Evolutionary conservation across 441 rosid species (phyloP), one percentile per base, ranked within the genome.

Genomic region (Populus hybrid): DNA sequence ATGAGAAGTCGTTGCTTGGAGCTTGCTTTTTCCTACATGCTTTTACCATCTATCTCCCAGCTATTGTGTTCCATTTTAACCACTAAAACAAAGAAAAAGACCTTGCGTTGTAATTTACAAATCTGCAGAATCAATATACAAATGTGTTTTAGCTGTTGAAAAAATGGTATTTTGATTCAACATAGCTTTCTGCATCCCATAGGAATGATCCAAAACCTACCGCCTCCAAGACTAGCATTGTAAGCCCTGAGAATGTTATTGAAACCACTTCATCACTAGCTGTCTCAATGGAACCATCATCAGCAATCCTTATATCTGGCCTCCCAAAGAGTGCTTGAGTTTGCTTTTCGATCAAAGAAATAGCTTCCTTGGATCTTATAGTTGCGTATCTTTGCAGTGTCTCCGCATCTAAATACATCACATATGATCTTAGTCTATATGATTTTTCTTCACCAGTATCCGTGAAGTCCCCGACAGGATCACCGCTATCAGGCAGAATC

Each of bases 331-430:
- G 83, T 30, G 98, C 94, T 69, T 93, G 96, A 0, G 98, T 95
- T 86, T 95, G 99, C 85, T 87, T 95, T 78, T 95, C 98, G 4
- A 93, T 90, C 83, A 92, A 82, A 12, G 92, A 86, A 74, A 90
- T 88, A 8, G 98, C 96, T 82, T 95, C 98, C 83, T 91, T 92
- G 21, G 99, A 93, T 79, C 99, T 86, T 83, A 93, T 88, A 10
- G 94, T 95, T 1, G 95, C 95, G 1, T 95, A 93, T 86, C 94
- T 89, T 89, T 95, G 96, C 76, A 93, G 95, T 8, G 99, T 93
- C 84, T 91, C 99, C 0, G 88, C 87, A 80, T 95, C 97, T 86
- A 95, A 83, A 80, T 93, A 87, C 86, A 89, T 91, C 30, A 95
- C 97, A 14, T 93, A 95, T 3, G 96, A 88, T 79, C 95, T 88